phyloP scores from a whole-genome alignment of 148 eudicot species.

The Camellia japonica region DNA sequence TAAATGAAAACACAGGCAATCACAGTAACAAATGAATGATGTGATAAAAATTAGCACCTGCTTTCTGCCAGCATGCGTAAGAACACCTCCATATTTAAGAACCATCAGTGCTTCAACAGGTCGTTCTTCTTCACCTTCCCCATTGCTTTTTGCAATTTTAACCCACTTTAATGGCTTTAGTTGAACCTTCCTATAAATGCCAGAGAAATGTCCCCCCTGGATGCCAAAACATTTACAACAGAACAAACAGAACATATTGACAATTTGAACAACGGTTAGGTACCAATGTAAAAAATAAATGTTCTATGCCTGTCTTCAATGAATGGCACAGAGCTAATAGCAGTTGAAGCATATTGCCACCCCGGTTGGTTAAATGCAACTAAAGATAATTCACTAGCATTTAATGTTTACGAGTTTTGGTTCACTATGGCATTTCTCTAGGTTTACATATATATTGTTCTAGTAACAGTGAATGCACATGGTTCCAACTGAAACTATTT shows the following conservation, averaged over 20 bases:
- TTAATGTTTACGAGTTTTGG: background rate
- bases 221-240: slow-evolving; percentile 1
- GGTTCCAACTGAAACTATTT: background rate
- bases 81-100: slow-evolving; percentile 94
- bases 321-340: background rate
- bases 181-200: slow-evolving; percentile 92
- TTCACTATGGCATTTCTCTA: background rate
- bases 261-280: background rate
- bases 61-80: slow-evolving; percentile 97
- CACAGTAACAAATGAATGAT: slow-evolving; percentile 1
- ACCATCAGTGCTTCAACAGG: slow-evolving; percentile 95
- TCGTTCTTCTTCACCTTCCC: slow-evolving; percentile 90
- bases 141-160: slow-evolving; percentile 60
- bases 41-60: slow-evolving; percentile 46
- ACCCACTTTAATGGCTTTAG: slow-evolving; percentile 90
- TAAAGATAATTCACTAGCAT: background rate
- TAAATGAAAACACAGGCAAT: background rate
- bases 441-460: background rate
- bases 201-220: slow-evolving; percentile 97
- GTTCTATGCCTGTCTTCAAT: background rate
- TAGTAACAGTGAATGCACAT: background rate
- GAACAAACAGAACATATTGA: background rate
- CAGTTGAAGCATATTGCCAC: background rate
- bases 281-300: background rate
- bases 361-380: background rate